A percentile compares a stretch with the other conserved stretches of the same genome.
phyloP scores from a whole-genome alignment of 1,284 basidiomycete species.

The Rhodotorula sp. region DNA sequence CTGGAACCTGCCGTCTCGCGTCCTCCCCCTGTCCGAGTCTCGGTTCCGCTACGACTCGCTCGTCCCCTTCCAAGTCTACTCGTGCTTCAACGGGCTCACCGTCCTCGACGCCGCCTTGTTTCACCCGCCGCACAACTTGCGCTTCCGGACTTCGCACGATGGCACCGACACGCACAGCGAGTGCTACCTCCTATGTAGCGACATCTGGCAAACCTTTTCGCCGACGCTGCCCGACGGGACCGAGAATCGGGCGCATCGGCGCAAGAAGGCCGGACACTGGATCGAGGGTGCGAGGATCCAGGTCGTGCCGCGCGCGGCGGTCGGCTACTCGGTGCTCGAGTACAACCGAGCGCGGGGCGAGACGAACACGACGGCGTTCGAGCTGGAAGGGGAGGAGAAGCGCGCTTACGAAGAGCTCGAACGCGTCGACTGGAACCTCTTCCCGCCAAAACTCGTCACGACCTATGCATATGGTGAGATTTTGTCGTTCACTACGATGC shows the following conservation, averaged over 20 bases:
- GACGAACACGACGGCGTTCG: constrained; percentile 25
- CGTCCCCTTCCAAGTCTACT: constrained; percentile 53
- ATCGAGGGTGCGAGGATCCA: constrained; percentile 26
- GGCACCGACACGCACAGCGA: constrained; percentile 28
- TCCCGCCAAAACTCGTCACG: constrained; percentile 26
- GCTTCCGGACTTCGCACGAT: constrained; percentile 21
- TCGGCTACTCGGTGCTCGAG: constrained; percentile 21
- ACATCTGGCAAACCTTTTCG: constrained; percentile 25
- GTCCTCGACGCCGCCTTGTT: constrained; percentile 49
- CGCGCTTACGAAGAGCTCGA: constrained; percentile 4
- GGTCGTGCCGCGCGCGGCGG: constrained; percentile 23
- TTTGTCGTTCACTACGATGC: background rate
- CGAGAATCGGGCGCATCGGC: background rate
- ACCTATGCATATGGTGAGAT: constrained; percentile 30
- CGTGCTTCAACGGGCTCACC: constrained; percentile 48
- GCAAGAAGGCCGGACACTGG: background rate
- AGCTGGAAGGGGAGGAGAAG: constrained; percentile 14
- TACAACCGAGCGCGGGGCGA: constrained; percentile 27
- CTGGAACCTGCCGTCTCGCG: constrained; percentile 40
- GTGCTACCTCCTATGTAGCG: constrained; percentile 33
- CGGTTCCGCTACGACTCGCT: constrained; percentile 45
- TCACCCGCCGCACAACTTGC: constrained; percentile 41
- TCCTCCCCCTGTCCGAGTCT: constrained; percentile 46
- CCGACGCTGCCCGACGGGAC: constrained; percentile 3
- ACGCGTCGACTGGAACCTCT: constrained; percentile 26